These are phyloP conservation scores for Auxenochlorella protothecoides DNA, from an alignment of 139 green algal species.

Conservation along the genomic window DNA sequence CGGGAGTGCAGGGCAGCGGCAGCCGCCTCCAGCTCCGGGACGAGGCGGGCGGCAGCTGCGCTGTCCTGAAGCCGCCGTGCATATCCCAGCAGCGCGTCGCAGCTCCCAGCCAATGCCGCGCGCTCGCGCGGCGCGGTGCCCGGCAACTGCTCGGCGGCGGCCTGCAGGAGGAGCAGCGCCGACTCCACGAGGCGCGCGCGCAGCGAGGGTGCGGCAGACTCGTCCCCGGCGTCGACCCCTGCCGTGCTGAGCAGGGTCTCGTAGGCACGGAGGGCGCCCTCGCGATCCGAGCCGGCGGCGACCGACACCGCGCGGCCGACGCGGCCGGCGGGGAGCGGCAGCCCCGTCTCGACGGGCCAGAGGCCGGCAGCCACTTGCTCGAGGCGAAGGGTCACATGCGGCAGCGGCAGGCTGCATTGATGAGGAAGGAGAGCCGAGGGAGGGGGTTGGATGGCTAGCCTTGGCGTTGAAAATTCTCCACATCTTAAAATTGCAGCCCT, in stretches of 20 bases:
- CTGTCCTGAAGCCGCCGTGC: no score
- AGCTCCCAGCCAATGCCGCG: no score
- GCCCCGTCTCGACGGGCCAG: slow-evolving; percentile 36
- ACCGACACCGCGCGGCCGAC: slow-evolving; percentile 9
- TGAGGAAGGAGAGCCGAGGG: background rate
- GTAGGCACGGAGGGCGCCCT: slow-evolving; percentile 20
- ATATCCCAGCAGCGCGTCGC: no score
- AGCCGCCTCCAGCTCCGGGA: no score
- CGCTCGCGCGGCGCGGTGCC: no score
- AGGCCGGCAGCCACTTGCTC: slow-evolving; percentile 56
- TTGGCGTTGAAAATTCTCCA: background rate
- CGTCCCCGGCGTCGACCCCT: background rate
- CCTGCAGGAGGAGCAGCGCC: background rate
- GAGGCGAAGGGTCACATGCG: slow-evolving; percentile 56
- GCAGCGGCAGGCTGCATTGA: slow-evolving; percentile 39
- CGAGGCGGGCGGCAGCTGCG: no score
- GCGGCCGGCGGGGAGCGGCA: slow-evolving; percentile 1
- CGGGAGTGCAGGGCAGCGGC: no score
- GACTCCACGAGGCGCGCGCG: slow-evolving; percentile 23
- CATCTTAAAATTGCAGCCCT: no score
- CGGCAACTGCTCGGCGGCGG: no score
- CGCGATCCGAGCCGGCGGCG: background rate
- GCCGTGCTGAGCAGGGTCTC: slow-evolving; percentile 16
- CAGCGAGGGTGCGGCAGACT: slow-evolving; percentile 21
- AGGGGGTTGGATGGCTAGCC: background rate